Base-by-base conservation (phyloP, 441 rosid genomes). In the Pelargonium myrrhifolium region DNA sequence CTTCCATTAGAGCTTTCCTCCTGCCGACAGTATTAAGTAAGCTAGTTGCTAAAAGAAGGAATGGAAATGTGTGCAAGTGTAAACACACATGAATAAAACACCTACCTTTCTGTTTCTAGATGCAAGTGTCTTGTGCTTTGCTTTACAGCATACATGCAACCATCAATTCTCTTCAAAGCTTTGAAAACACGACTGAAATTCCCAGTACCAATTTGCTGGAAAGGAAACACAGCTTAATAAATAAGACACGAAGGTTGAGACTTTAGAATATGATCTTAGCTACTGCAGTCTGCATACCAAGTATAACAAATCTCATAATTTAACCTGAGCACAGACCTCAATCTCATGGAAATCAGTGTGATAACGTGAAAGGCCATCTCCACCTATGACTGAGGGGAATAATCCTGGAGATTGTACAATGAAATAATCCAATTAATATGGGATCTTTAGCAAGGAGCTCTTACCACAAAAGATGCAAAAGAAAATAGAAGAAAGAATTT, bases 1-100 rank as follows among this genome's bases (percentile, higher is more conserved):
- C 97, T 87, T 93, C 99, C 96, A 93, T 88, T 75, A 91, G 84
- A 80, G 98, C 98, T 82, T 89, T 91, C 82, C 80, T 82, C 85
- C 98, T 94, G 83, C 76, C 65, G 61, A 21, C 63, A 69, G 49
- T 15, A 60, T 35, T 45, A 21, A 62, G 49, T 62, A 17, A 53
- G 60, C 2, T 28, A 20, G 58, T 60, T 47, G 70, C 64, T 58
- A 53, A 18, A 65, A 56, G 56, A 65, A 56, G 63, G 5, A 35
- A 71, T 65, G n/a, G n/a, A n/a, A n/a, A n/a, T n/a, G n/a, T n/a
- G n/a, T n/a, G n/a, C n/a, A n/a, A n/a, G n/a, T n/a, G n/a, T n/a
- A n/a, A n/a, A n/a, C n/a, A n/a, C n/a, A n/a, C n/a, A n/a, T n/a
- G n/a, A n/a, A n/a, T n/a, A 51, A 14, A 51, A 51, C 18, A 51